Evolutionary conservation across 805 yeast species (phyloP), one percentile per base, ranked within the genome.

Genomic region (Suhomyces pyralidae): DNA sequence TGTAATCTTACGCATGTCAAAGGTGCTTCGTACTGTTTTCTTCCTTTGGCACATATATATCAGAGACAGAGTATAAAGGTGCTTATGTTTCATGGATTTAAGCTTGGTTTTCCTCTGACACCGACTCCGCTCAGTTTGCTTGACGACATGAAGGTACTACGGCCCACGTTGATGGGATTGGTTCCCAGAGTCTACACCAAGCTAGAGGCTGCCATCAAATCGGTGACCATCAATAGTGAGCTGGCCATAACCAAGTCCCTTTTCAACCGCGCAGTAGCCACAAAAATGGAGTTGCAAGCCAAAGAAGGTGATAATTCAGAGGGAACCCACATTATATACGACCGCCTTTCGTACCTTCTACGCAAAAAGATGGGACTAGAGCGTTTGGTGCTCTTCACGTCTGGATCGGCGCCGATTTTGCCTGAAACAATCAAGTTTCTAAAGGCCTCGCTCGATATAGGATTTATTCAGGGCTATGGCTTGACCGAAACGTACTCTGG

Each of bases 31-130:
- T 30, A 46, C 28, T 47, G 57, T 19, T 71, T 69, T 55, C 61
- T 71, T 51, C 76, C 77, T 0, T 62, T 71, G 54, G 73, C 77
- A 7, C 77, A 71, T 54, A 69, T 71, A 17, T 71, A 58, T 54
- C 73, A 71, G 54, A 58, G 77, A 36, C 67, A 63, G 54, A 48
- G 61, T 7, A 47, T 61, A 24, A 64, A 63, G 3, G 57, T 56
- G 50, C 63, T 58, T 12, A 52, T 67, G 15, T 6, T 56, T 3
- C 47, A 56, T 19, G 76, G 74, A 15, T 61, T 59, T n/a, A 58
- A 57, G 53, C 42, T 58, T 15, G 67, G 64, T 4, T 66, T 62
- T 54, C 69, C 67, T 5, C 62, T 54, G 38, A 15, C 56, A 30
- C 54, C 58, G 25, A n/a, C 62, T 3, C 68, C 69, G 2, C 51